These are phyloP conservation scores for Phoenix dactylifera DNA, from an alignment of 176 grass and related monocot genomes.

Conservation along the genomic window DNA sequence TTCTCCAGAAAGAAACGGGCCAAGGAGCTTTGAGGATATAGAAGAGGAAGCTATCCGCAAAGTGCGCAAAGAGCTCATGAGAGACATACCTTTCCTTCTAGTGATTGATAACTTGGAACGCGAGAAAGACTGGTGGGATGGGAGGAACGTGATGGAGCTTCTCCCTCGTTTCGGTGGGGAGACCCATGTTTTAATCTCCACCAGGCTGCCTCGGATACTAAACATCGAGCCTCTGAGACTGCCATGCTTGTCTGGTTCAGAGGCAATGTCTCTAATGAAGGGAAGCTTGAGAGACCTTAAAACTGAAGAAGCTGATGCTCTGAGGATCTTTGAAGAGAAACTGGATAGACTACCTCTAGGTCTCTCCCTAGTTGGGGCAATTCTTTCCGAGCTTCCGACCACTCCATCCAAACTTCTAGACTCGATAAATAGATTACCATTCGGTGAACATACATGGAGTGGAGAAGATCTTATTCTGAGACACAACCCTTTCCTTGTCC, in stretches of 20 bases:
- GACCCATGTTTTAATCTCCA: conserved; percentile 41
- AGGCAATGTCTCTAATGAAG: conserved; percentile 42
- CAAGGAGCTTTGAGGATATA: conserved; percentile 20
- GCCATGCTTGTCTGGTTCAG: conserved; percentile 9
- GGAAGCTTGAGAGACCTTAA: conserved; percentile 1
- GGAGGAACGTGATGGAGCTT: conserved; percentile 26
- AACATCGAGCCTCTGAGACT: conserved; percentile 25
- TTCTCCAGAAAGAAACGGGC: not conserved
- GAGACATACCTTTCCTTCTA: conserved; percentile 48
- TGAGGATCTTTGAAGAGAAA: conserved; percentile 28
- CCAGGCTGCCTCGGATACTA: conserved; percentile 22
- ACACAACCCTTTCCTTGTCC: conserved; percentile 26
- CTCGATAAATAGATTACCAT: conserved; percentile 18
- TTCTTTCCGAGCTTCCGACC: conserved; percentile 23
- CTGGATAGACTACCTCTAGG: conserved; percentile 25
- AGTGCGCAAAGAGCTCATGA: conserved; percentile 41
- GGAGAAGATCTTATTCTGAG: conserved; percentile 15
- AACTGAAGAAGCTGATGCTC: conserved; percentile 10
- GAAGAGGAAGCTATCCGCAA: conserved; percentile 44
- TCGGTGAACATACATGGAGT: conserved; percentile 14
- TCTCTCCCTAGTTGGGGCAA: conserved; percentile 29
- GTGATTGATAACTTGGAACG: conserved; percentile 63
- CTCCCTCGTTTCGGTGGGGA: conserved; percentile 21
- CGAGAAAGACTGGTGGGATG: conserved; percentile 64
- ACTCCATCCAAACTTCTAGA: conserved; percentile 18